Evolutionary conservation across 2,329 filamentous ascomycete species (phyloP).

Genomic region (Nakataea oryzae): DNA sequence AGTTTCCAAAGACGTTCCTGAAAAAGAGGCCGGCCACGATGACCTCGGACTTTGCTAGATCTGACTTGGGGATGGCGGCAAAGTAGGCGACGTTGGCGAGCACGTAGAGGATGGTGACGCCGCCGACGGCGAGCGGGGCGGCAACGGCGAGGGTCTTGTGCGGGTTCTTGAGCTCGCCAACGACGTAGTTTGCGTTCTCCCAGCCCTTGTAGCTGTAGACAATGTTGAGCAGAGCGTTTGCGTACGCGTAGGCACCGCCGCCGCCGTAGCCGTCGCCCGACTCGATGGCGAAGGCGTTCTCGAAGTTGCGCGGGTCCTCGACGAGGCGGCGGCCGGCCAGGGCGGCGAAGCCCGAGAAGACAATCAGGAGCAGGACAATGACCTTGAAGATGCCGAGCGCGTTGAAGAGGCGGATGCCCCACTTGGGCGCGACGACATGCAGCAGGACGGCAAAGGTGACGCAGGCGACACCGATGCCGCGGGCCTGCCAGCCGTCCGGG

Average conservation of each 20-base stretch:
- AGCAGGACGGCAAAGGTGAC: constrained; percentile 43
- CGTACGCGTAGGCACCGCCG: constrained; percentile 24
- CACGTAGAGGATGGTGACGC: constrained; percentile 45
- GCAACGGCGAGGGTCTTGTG: constrained; percentile 47
- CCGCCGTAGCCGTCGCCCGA: constrained; percentile 1
- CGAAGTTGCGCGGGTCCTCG: constrained; percentile 97
- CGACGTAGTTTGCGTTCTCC: constrained; percentile 43
- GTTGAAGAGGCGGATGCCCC: constrained; percentile 49
- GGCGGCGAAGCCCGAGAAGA: constrained; percentile 49
- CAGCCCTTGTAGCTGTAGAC: constrained; percentile 46
- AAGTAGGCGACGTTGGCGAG: constrained; percentile 50
- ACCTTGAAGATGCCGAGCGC: constrained; percentile 51
- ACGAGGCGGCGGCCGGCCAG: constrained; percentile 63
- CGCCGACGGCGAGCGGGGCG: constrained; percentile 40
- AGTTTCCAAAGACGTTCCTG: constrained; percentile 37
- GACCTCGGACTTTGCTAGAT: constrained; percentile 40
- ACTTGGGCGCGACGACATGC: constrained; percentile 42
- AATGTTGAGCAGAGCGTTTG: constrained; percentile 43
- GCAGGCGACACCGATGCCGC: constrained; percentile 43
- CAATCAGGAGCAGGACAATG: constrained; percentile 46
- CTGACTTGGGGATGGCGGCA: constrained; percentile 43
- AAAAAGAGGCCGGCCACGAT: constrained; percentile 48
- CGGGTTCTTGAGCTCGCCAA: constrained; percentile 46
- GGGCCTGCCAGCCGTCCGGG: constrained; percentile 43
- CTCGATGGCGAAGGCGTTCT: constrained; percentile 81